These are phyloP conservation scores for Colletotrichum sublineola DNA, from an alignment of 2,329 filamentous ascomycete genomes.

Conservation along the genomic window DNA sequence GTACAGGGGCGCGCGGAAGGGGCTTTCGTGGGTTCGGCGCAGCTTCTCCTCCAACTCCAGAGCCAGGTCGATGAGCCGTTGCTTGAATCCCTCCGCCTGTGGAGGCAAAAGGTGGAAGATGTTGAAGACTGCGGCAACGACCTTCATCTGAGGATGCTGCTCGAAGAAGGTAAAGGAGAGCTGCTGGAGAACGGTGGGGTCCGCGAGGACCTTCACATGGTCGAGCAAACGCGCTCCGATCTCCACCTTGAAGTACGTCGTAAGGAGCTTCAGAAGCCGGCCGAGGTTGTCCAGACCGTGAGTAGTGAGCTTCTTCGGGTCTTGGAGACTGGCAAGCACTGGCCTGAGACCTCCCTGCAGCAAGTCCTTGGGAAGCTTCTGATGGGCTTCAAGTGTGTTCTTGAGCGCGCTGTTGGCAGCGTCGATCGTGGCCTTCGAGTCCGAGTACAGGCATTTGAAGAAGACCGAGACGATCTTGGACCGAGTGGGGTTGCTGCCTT, in stretches of 20 bases:
- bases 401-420: constrained; percentile 93
- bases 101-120: constrained; percentile 96
- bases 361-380: constrained; percentile 94
- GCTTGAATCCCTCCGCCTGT: constrained; percentile 91
- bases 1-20: constrained; percentile 90
- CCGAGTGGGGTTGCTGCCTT: constrained; percentile 73
- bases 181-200: constrained; percentile 83
- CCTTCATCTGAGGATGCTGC: constrained; percentile 92
- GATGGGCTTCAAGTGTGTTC: constrained; percentile 87
- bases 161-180: constrained; percentile 96
- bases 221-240: constrained; percentile 94
- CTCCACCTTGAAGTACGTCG: constrained; percentile 99
- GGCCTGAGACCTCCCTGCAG: constrained; percentile 94
- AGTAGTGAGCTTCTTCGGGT: constrained; percentile 89
- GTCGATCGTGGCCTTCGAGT: constrained; percentile 91
- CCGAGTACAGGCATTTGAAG: constrained; percentile 97
- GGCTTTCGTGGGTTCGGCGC: constrained; percentile 88
- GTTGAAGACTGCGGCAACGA: constrained; percentile 94
- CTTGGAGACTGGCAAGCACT: constrained; percentile 96
- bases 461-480: constrained; percentile 91
- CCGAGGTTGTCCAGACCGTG: constrained; percentile 93
- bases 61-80: constrained; percentile 89
- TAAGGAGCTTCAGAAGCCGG: constrained; percentile 88
- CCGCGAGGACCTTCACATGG: constrained; percentile 91
- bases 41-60: constrained; percentile 88